These are phyloP conservation scores for Peronospora farinosa DNA, from an alignment of 352 stramenopile genomes.

Conservation along the genomic window DNA sequence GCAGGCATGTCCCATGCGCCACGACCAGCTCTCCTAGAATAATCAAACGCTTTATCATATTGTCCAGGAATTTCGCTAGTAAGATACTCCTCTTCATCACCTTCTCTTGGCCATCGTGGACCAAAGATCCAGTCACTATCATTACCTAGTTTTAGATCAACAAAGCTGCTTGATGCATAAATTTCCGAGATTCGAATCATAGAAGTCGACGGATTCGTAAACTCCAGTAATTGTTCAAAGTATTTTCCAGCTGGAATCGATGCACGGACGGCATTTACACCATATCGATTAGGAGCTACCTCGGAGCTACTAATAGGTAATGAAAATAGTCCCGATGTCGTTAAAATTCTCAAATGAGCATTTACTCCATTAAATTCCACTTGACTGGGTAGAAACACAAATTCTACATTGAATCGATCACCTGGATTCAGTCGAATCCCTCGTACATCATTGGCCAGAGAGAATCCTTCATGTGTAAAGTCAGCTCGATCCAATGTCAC, in stretches of 20 bases:
- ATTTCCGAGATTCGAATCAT: slow-evolving; percentile 44
- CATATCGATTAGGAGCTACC: slow-evolving; percentile 28
- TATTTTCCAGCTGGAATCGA: slow-evolving; percentile 31
- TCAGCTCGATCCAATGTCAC: slow-evolving; percentile 36
- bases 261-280: slow-evolving; percentile 20
- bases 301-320: slow-evolving; percentile 30
- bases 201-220: slow-evolving; percentile 40
- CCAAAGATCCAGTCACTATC: slow-evolving; percentile 21
- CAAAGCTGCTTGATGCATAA: slow-evolving; percentile 35
- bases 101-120: slow-evolving; percentile 15
- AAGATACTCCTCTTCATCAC: slow-evolving; percentile 9
- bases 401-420: slow-evolving; percentile 29
- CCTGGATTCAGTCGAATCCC: slow-evolving; percentile 33
- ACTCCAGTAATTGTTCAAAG: slow-evolving; percentile 30
- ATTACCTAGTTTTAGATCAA: slow-evolving; percentile 26
- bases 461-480: slow-evolving; percentile 42
- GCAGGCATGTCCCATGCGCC: slow-evolving; percentile 39
- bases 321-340: slow-evolving; percentile 42
- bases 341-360: slow-evolving; percentile 34
- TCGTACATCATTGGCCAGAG: slow-evolving; percentile 32
- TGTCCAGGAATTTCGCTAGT: slow-evolving; percentile 11
- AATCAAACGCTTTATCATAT: slow-evolving; percentile 20
- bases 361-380: slow-evolving; percentile 22
- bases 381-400: slow-evolving; percentile 35
- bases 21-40: slow-evolving; percentile 12